Percentiles rank a stretch among this genome's conserved stretches.
These are phyloP conservation scores for Colletotrichum aenigma DNA, from an alignment of 2,329 filamentous ascomycete species.

Conservation along the genomic window DNA sequence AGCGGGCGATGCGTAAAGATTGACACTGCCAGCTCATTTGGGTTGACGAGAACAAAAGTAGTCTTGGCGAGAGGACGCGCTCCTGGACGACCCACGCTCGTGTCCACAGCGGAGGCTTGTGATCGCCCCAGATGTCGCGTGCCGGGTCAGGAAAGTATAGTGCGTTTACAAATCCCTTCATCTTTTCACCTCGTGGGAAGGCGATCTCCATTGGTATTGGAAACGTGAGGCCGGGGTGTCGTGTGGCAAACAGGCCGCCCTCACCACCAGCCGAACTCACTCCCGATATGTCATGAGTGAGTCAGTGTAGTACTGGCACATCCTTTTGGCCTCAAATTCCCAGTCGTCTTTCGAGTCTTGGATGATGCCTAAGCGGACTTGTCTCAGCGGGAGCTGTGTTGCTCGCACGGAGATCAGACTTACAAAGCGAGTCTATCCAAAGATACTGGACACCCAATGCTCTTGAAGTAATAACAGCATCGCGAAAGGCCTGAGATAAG, in stretches of 20 bases:
- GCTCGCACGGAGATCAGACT: fast-evolving
- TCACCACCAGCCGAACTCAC: background rate
- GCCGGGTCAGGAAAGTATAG: background rate
- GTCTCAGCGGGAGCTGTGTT: fast-evolving
- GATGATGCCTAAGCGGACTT: background rate
- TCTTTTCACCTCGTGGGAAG: fast-evolving
- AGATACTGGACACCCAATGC: fast-evolving
- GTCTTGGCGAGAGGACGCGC: fast-evolving
- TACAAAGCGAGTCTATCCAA: background rate
- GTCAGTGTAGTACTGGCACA: background rate
- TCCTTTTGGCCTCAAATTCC: fast-evolving
- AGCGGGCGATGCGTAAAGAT: fast-evolving
- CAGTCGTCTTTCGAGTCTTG: background rate
- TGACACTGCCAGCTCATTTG: background rate
- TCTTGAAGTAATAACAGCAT: background rate
- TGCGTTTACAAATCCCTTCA: background rate
- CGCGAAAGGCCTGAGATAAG: background rate
- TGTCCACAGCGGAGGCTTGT: background rate
- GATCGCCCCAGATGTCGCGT: fast-evolving
- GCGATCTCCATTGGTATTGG: fast-evolving
- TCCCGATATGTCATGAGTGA: fast-evolving
- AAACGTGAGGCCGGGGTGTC: fast-evolving
- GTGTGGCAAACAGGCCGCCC: background rate
- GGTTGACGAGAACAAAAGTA: fast-evolving
- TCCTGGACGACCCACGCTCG: background rate